Percentiles rank a stretch among this genome's conserved stretches.
phyloP scores from a whole-genome alignment of 164 flowering plant species.

The Nymphaea thermarum region DNA sequence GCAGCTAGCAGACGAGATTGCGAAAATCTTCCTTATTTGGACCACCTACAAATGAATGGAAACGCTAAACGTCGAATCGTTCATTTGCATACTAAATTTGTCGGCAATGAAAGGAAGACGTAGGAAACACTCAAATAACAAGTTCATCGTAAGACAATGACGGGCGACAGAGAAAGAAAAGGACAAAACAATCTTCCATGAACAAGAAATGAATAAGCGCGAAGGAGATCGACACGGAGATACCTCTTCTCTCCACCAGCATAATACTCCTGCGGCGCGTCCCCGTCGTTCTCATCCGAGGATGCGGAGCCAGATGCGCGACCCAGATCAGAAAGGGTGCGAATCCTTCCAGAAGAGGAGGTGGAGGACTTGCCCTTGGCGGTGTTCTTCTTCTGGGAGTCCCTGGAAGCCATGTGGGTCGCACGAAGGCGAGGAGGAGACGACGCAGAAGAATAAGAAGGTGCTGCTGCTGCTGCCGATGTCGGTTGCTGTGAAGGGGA shows the following conservation, averaged over 20 bases:
- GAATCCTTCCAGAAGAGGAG: slow-evolving; percentile 43
- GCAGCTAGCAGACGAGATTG: too few relatives aligned
- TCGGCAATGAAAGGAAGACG: too few relatives aligned
- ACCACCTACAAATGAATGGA: too few relatives aligned
- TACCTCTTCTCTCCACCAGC: slow-evolving; percentile 95
- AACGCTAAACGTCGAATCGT: too few relatives aligned
- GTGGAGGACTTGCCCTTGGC: slow-evolving; percentile 49
- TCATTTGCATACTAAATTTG: too few relatives aligned
- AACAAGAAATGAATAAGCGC: neutral
- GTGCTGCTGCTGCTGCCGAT: neutral
- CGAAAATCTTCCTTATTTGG: too few relatives aligned
- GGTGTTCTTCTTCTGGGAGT: neutral
- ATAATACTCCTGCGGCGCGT: slow-evolving; percentile 77
- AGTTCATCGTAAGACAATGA: too few relatives aligned
- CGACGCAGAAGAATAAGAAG: neutral
- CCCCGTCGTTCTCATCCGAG: slow-evolving; percentile 47
- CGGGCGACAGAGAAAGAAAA: neutral
- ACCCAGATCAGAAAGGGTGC: slow-evolving; percentile 77
- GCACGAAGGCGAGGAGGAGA: slow-evolving; percentile 1
- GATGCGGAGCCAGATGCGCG: slow-evolving; percentile 46
- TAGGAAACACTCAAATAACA: too few relatives aligned
- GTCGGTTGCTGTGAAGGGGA: neutral
- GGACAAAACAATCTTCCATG: neutral
- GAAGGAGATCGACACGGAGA: neutral
- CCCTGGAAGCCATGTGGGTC: slow-evolving; percentile 30